These are phyloP conservation scores for Coniferiporia sulphurascens DNA, from an alignment of 1,284 basidiomycete species.

Conservation along the genomic window DNA sequence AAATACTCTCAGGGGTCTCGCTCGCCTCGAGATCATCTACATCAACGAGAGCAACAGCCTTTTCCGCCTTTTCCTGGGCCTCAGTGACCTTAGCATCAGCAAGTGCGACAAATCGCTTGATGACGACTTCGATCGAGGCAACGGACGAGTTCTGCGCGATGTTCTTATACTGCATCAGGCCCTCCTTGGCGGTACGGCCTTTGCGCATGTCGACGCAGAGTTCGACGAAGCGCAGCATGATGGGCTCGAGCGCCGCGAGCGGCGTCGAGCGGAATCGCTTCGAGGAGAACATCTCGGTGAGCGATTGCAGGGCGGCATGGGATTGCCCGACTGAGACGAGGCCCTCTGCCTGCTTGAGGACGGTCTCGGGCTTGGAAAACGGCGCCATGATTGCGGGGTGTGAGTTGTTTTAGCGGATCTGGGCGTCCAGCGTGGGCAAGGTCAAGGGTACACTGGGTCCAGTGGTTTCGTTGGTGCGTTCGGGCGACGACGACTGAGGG, in stretches of 20 bases:
- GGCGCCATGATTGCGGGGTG: conserved; percentile 61
- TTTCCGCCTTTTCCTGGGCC: conserved; percentile 82
- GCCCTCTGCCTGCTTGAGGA: conserved; percentile 89
- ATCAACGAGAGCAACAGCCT: conserved; percentile 56
- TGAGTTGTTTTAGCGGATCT: background rate
- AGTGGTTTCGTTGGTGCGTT: background rate
- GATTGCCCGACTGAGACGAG: conserved; percentile 88
- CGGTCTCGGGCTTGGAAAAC: conserved; percentile 87
- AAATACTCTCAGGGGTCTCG: conserved; percentile 89
- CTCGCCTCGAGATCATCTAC: conserved; percentile 89
- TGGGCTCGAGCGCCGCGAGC: conserved; percentile 87
- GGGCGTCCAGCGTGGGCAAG: conserved; percentile 11
- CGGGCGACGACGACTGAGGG: background rate
- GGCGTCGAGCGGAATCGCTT: conserved; percentile 95
- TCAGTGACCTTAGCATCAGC: conserved; percentile 86
- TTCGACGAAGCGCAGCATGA: conserved; percentile 91
- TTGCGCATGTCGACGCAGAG: conserved; percentile 96
- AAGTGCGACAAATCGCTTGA: conserved; percentile 84
- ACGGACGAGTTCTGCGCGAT: conserved; percentile 93
- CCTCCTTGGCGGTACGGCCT: conserved; percentile 91
- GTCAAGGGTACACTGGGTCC: background rate
- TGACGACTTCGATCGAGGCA: conserved; percentile 88
- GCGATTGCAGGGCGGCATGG: conserved; percentile 82
- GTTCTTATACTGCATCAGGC: conserved; percentile 95
- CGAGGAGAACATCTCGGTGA: conserved; percentile 89